Evolutionary conservation across 192 early-diverging fungal species (phyloP), one percentile per base, ranked within the genome.

Genomic region (Gaertneriomyces sp.): DNA sequence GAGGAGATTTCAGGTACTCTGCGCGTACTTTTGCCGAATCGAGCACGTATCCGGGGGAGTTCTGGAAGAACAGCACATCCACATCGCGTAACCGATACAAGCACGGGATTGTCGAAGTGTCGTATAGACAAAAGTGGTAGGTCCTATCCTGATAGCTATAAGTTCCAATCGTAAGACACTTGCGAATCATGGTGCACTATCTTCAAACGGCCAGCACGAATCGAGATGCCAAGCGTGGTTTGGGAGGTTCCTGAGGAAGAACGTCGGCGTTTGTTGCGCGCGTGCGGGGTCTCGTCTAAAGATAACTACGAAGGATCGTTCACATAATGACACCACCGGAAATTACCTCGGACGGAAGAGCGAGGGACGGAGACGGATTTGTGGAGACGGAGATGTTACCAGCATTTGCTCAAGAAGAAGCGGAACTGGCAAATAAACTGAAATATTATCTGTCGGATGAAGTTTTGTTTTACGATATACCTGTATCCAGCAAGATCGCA

Each of bases 1-100:
- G n/a, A 6, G 64, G 46, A 10, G 64, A 66, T 10, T 39, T 25
- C 6, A 66, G 64, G 42, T 45, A 55, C 6, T 17, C 25, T 7
- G 52, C 43, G 6, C 40, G 44, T 20, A 66, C 45, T 45, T 66
- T 66, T 39, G 41, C 64, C 2, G 64, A 57, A 4, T 46, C n/a
- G n/a, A 57, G 64, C 38, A 66, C 57, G 43, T 66, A 56, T 20
- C 64, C 64, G 7, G 64, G 64, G 16, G 55, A 52, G 43, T 66
- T 47, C 6, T 42, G 53, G 39, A 66, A 66, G 20, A 66, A 66
- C 53, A 66, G 55, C 5, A 45, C 64, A 42, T 66, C 64, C 41
- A 66, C 41, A 40, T 66, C 64, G 7, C 54, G 64, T n/a, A 66
- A 14, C n/a, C 64, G 52, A 42, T 44, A 66, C 16, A 66, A 55